Evolutionary conservation across 768 basidiomycete genomes (phyloP).

Genomic region (Kondoa malvinella): DNA sequence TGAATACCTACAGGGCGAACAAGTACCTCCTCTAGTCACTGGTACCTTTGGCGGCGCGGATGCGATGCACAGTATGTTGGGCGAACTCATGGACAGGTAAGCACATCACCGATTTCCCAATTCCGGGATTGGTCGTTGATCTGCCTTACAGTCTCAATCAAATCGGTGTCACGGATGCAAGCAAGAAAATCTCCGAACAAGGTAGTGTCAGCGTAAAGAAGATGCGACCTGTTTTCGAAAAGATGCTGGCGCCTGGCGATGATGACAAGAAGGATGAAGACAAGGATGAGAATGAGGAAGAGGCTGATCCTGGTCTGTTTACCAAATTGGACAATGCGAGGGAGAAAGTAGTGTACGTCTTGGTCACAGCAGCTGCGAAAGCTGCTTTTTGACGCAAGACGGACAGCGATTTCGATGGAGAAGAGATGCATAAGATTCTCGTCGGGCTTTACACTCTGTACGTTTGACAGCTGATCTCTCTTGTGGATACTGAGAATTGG

Average conservation of each 20-base stretch:
- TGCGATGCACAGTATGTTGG: constrained; percentile 18
- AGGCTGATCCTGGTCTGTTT: neutral
- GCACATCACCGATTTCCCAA: no score
- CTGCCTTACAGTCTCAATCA: no score
- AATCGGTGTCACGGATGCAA: neutral
- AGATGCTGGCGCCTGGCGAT: neutral
- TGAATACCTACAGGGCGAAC: neutral
- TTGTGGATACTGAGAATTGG: no score
- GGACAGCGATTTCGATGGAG: neutral
- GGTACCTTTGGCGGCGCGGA: neutral
- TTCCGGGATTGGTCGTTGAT: no score
- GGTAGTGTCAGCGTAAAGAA: neutral
- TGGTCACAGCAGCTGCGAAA: no score
- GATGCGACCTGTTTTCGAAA: neutral
- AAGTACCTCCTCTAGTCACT: neutral
- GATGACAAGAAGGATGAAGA: neutral
- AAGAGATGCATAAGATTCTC: neutral
- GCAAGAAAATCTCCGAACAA: neutral
- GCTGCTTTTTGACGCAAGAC: no score
- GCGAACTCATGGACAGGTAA: constrained; percentile 41
- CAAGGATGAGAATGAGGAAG: neutral
- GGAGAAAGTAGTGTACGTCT: neutral
- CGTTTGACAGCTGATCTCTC: no score
- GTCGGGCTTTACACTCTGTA: neutral
- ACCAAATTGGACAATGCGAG: neutral